A percentile compares a stretch with the other conserved stretches of the same genome.
These are phyloP conservation scores for Jackrogersella multiformis DNA, from an alignment of 495 filamentous ascomycete species.

Conservation along the genomic window DNA sequence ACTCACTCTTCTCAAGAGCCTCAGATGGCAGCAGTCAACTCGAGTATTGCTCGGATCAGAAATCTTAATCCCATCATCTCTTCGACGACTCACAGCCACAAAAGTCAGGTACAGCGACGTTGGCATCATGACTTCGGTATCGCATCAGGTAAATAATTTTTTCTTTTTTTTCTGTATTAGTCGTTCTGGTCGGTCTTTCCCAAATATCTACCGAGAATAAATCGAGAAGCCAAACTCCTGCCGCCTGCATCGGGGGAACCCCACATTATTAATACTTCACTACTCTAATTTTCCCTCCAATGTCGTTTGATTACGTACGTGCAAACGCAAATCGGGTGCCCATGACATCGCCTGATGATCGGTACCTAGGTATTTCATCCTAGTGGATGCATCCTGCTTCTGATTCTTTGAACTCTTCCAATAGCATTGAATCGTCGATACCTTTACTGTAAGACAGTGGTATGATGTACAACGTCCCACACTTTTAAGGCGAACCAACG, in stretches of 20 bases:
- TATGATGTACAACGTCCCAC: constrained; percentile 26
- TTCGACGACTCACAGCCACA: background rate
- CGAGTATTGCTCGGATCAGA: constrained; percentile 25
- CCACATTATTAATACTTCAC: constrained; percentile 8
- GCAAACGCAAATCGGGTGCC: constrained; percentile 5
- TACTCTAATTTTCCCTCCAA: constrained; percentile 1
- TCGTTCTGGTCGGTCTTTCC: no score
- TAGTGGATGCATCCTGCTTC: constrained; percentile 22
- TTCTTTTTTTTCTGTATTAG: background rate
- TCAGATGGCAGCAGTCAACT: constrained; percentile 32
- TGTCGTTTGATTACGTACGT: constrained; percentile 15
- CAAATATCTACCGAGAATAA: constrained; percentile 1
- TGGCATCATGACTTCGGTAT: constrained; percentile 12
- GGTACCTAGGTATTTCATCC: constrained; percentile 25
- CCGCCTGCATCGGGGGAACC: background rate
- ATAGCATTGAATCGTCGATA: constrained; percentile 5
- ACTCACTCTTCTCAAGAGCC: background rate
- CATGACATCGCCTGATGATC: constrained; percentile 22
- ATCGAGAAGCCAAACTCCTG: background rate
- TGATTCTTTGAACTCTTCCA: constrained; percentile 6
- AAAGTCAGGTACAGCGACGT: background rate
- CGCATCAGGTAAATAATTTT: constrained; percentile 28
- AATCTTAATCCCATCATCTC: constrained; percentile 7
- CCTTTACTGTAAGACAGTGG: constrained; percentile 8
- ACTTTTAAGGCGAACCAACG: constrained; percentile 33